Base-by-base conservation (phyloP, 2,329 filamentous ascomycete genomes). In the Plenodomus lindquistii region DNA sequence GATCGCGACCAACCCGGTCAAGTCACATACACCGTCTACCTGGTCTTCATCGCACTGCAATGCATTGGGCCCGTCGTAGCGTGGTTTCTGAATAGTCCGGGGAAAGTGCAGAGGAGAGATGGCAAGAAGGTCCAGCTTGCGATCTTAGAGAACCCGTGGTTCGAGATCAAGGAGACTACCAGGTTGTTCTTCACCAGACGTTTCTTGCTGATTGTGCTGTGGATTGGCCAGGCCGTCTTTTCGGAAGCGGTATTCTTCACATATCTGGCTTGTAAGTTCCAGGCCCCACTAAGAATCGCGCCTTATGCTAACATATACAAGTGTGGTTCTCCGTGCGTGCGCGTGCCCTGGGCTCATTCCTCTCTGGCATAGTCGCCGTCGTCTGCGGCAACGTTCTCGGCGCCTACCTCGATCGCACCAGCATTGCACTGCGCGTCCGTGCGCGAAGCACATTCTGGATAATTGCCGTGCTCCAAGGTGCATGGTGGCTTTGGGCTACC, bases 241-340 rank as follows among this genome's bases (percentile, higher is more conserved):
- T 74, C 85, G 0, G 87, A 91, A 65, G 84, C 87, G 0, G 85
- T 90, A 0, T 88, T 86, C 69, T 89, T 86, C 66, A 89, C 87
- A 0, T 91, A 86, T 49, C 73, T 86, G 7, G 76, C 78, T 8
- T 54, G 77, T 68, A 57, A 59, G 66, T 60, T 18, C 2, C 17
- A 18, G 0, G 18, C 7, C 2, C n/a, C 34, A 3, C 11, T 15
- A 16, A 24, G 11, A 27, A 15, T n/a, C n/a, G n/a, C 29, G 20
- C 2, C n/a, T 13, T 15, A 24, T 21, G 16, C 43, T 57, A 24
- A 60, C 16, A 16, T 6, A 5, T 10, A n/a, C 21, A 4, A 62
- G 65, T 87, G 13, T 91, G 85, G 85, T 89, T 91, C 61, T 81
- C 79, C 1, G 88, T 91, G 1, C 80, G 87, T 1, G 77, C 86